Evolutionary conservation across 108 stramenopile species (phyloP).

Genomic region (Cylindrotheca closterium): DNA sequence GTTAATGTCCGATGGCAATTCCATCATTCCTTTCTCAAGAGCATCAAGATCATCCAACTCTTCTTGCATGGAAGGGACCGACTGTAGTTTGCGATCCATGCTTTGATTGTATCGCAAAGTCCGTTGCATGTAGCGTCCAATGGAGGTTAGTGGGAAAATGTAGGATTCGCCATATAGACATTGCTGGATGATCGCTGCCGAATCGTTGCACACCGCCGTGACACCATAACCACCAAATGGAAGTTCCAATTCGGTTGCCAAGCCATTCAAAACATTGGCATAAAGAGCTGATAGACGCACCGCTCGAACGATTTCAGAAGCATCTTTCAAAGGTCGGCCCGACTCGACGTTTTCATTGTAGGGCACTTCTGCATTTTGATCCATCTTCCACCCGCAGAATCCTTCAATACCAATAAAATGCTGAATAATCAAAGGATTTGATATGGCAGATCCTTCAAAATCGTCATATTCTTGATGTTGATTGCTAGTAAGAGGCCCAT

Average conservation of each 20-base stretch:
- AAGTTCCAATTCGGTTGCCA: conserved; percentile 28
- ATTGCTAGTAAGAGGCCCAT: conserved; percentile 10
- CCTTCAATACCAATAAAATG: conserved; percentile 39
- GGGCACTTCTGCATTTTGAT: conserved; percentile 45
- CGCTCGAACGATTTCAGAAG: background rate
- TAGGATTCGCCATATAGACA: conserved; percentile 12
- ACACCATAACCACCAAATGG: conserved; percentile 51
- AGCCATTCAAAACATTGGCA: conserved; percentile 16
- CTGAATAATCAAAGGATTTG: conserved; percentile 12
- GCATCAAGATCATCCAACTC: too few species aligned
- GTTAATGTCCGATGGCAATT: too few species aligned
- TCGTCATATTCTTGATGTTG: background rate
- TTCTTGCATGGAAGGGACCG: too few species aligned
- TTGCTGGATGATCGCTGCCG: conserved; percentile 26
- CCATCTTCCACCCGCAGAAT: conserved; percentile 44
- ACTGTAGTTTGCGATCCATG: too few species aligned
- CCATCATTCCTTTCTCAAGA: too few species aligned
- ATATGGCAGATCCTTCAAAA: background rate
- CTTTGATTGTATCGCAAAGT: too few species aligned
- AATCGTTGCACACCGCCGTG: conserved; percentile 31
- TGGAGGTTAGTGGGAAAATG: too few species aligned
- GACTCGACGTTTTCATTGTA: conserved; percentile 14
- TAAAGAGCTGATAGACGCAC: conserved; percentile 13
- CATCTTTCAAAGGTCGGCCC: background rate
- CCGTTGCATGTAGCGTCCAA: too few species aligned